These are phyloP conservation scores for Rhododendron ovatum DNA, from an alignment of 148 eudicot genomes.

Conservation along the genomic window DNA sequence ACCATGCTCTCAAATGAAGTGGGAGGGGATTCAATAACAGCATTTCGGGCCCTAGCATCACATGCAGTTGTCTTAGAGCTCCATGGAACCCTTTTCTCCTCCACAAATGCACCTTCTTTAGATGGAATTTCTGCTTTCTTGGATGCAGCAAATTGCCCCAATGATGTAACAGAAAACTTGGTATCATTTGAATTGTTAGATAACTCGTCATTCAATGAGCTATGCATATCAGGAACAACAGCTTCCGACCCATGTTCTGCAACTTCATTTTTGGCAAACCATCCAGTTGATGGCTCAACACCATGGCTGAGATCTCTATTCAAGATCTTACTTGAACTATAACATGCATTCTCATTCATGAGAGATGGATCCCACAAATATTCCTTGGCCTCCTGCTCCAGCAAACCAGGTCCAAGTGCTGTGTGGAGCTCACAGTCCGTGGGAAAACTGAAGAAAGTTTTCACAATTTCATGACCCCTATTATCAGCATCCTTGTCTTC, in stretches of 20 bases:
- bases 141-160: slow-evolving; percentile 26
- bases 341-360: slow-evolving; percentile 4
- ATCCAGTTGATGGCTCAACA: slow-evolving; percentile 23
- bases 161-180: slow-evolving; percentile 26
- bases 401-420: slow-evolving; percentile 33
- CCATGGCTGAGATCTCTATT: slow-evolving; percentile 11
- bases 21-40: slow-evolving; percentile 20
- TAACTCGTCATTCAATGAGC: slow-evolving; percentile 25
- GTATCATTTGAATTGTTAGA: slow-evolving; percentile 12
- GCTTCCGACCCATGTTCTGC: slow-evolving; percentile 38
- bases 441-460: slow-evolving; percentile 29
- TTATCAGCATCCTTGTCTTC: slow-evolving; percentile 8
- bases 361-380: slow-evolving; percentile 11
- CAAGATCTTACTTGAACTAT: slow-evolving; percentile 12
- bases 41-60: slow-evolving; percentile 9
- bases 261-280: slow-evolving; percentile 22
- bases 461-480: slow-evolving; percentile 9
- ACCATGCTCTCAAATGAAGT: slow-evolving; percentile 40
- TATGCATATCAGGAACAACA: slow-evolving; percentile 26
- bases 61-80: slow-evolving; percentile 19
- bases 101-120: slow-evolving; percentile 16
- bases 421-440: slow-evolving; percentile 39
- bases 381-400: slow-evolving; percentile 12
- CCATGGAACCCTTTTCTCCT: slow-evolving; percentile 16
- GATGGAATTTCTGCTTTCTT: slow-evolving; percentile 19